A percentile compares a stretch with the other conserved stretches of the same genome.
These are phyloP conservation scores for Phalaenopsis hybrid DNA, from an alignment of 116 monocot genomes.

Conservation along the genomic window DNA sequence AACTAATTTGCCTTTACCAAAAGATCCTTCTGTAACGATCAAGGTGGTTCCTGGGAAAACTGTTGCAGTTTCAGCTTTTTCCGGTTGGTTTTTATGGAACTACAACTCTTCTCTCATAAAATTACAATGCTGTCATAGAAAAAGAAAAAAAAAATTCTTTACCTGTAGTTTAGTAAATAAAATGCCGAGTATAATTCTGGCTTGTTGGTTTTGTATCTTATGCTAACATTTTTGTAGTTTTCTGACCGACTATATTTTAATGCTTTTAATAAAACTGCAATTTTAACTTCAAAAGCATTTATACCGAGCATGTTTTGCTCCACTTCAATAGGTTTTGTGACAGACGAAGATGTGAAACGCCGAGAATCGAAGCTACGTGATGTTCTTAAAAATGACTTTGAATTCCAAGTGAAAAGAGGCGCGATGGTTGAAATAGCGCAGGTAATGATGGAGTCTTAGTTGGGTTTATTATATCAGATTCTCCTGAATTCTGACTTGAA, in stretches of 20 bases:
- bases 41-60: slow-evolving; percentile 54
- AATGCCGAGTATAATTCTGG: too few species aligned
- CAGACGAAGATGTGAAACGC: slow-evolving; percentile 50
- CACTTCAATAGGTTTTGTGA: slow-evolving; percentile 51
- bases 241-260: too few species aligned
- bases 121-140: too few species aligned
- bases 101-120: background rate
- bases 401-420: slow-evolving; percentile 55
- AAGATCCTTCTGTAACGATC: slow-evolving; percentile 69
- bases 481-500: slow-evolving; percentile 5
- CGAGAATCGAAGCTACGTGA: slow-evolving; percentile 52
- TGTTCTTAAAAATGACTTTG: slow-evolving; percentile 38
- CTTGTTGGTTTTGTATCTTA: too few species aligned
- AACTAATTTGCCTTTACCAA: slow-evolving; percentile 60
- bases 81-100: slow-evolving; percentile 32
- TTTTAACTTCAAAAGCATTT: too few species aligned
- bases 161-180: too few species aligned
- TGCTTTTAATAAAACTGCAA: too few species aligned
- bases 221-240: too few species aligned
- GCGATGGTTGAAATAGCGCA: slow-evolving; percentile 70
- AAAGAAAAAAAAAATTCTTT: too few species aligned
- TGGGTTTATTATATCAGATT: background rate
- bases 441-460: slow-evolving; percentile 23
- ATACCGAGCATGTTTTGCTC: background rate
- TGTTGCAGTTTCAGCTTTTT: slow-evolving; percentile 69